phyloP scores from a whole-genome alignment of 192 early-diverging fungal species.

The Coemansia sp. region DNA sequence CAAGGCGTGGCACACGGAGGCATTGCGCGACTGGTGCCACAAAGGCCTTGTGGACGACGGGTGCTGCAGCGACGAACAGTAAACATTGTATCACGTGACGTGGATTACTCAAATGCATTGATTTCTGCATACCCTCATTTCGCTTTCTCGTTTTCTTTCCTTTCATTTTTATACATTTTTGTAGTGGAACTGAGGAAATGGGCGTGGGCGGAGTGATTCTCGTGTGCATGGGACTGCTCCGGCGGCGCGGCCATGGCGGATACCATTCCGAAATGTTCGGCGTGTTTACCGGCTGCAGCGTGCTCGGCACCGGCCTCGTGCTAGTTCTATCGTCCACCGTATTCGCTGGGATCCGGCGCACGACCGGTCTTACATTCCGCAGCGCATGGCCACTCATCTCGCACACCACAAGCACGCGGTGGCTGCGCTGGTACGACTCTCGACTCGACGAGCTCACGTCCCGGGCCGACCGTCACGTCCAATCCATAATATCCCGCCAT shows the following conservation, averaged over 20 bases:
- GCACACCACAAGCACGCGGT: conserved; percentile 5
- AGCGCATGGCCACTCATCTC: conserved; percentile 21
- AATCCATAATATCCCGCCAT: conserved; percentile 6
- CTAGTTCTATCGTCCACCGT: conserved; percentile 19
- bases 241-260: conserved; percentile 6
- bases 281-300: neutral
- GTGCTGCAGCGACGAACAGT: neutral
- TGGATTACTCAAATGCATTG: neutral
- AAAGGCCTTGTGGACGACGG: neutral
- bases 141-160: neutral
- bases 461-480: conserved; percentile 19
- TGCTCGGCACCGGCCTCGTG: conserved; percentile 8
- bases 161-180: neutral
- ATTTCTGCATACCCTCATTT: neutral
- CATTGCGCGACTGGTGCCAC: neutral
- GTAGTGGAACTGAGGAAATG: neutral
- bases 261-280: neutral
- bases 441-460: conserved; percentile 23
- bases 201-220: conserved; percentile 5
- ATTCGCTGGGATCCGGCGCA: conserved; percentile 35
- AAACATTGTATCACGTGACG: neutral
- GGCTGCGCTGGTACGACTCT: conserved; percentile 38
- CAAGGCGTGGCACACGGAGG: neutral
- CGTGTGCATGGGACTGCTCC: conserved; percentile 11
- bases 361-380: conserved; percentile 37